Conservation (phyloP, 1,284 basidiomycete species). For the Tilletiaria anomala region DNA sequence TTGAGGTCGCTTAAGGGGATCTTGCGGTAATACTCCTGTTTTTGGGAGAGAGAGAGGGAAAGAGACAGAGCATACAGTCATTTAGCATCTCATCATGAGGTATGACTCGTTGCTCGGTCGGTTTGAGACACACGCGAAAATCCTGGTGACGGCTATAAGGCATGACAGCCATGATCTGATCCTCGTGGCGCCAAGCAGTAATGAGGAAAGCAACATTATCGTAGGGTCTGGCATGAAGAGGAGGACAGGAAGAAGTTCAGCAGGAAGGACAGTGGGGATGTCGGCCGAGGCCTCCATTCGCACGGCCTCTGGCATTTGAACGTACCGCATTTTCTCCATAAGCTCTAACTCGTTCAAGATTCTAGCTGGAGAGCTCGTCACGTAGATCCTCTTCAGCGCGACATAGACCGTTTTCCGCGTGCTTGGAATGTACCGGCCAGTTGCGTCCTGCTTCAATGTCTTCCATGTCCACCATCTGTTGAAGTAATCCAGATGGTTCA, state of each 20-base stretch:
- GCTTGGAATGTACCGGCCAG: not conserved
- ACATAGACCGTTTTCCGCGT: conserved; percentile 51
- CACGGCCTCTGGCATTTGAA: not conserved
- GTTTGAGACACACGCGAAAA: conserved; percentile 55
- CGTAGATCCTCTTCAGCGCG: conserved; percentile 92
- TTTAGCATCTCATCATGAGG: not conserved
- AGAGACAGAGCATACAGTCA: conserved; percentile 1
- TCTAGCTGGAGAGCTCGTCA: conserved; percentile 79
- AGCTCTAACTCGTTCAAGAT: conserved; percentile 92
- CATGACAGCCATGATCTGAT: conserved; percentile 89
- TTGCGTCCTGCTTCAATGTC: too few relatives aligned
- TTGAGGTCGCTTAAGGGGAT: conserved; percentile 63
- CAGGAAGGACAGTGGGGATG: too few relatives aligned
- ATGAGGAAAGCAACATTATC: conserved; percentile 54
- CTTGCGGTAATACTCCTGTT: conserved; percentile 57
- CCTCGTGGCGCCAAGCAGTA: conserved; percentile 76
- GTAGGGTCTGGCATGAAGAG: conserved; percentile 4
- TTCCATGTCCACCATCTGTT: conserved; percentile 62
- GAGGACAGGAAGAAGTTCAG: too few relatives aligned
- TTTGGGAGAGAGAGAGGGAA: not conserved
- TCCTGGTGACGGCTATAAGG: conserved; percentile 85
- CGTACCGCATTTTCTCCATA: conserved; percentile 54
- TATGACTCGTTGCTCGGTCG: not conserved
- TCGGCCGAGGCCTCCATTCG: not conserved
- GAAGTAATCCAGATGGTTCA: conserved; percentile 60